Evolutionary conservation across 768 basidiomycete genomes (phyloP), one percentile per base, ranked within the genome.

Genomic region (Pulveroboletus sp.): DNA sequence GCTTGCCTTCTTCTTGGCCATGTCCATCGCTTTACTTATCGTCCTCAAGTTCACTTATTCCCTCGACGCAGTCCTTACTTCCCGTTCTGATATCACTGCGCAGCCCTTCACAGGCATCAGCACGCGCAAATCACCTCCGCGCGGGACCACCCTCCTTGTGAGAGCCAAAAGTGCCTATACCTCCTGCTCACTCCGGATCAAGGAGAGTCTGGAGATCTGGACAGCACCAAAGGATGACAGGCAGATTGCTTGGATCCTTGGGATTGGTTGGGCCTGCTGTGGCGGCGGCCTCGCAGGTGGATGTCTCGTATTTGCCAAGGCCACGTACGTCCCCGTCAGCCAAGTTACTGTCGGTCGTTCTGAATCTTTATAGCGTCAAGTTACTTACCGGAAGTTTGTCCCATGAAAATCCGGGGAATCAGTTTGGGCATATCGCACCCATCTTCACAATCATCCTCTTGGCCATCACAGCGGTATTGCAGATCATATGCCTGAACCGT

Each of bases 181-280:
- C 6, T 64, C 64, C 14, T 46, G 72, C 7, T 80, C 87, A 68
- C 60, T 69, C 26, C 75, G 79, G 72, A 61, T 86, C 32, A 77
- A 75, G 24, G 79, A 82, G 54, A 74, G 75, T 60, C 69, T 93
- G 43, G 91, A 94, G 62, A 57, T 66, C 1, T 87, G 88, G 84
- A 86, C 85, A 8, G 83, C 80, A 27, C 75, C 84, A 11, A 87
- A 85, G 61, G 86, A 86, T 61, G 94, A 98, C 62, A 86, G 80
- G 57, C 83, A 84, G 47, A 74, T 98, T 37, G 86, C 86, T 7
- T 96, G 93, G 90, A 84, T 89, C 26, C 76, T 94, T 39, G 94
- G 93, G 13, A 91, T 98, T 43, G 86, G 85, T 2, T 97, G 94
- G 95, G 89, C 92, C 3, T 93, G 93, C 54, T 83, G 84, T 47